Percentiles rank a stretch among this genome's conserved stretches.
These are phyloP conservation scores for Digitaria exilis DNA, from an alignment of 202 grass and related monocot species.

Conservation along the genomic window DNA sequence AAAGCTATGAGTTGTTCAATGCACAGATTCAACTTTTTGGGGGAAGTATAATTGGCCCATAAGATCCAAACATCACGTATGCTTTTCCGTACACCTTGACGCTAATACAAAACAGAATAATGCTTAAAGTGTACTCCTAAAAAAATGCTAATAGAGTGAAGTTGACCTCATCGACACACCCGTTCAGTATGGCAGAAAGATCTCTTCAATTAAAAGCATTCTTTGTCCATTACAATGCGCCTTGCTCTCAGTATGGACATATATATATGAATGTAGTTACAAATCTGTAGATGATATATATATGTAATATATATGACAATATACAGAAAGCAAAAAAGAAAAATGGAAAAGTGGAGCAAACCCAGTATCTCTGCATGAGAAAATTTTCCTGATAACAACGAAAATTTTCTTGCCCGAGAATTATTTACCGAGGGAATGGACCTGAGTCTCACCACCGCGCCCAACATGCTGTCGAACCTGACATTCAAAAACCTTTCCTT, in stretches of 20 bases:
- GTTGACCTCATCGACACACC: background rate
- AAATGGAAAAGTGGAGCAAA: slow-evolving; percentile 39
- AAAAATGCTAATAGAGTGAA: background rate
- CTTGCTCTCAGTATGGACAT: slow-evolving; percentile 48
- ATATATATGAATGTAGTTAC: slow-evolving; percentile 47
- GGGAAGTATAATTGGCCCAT: background rate
- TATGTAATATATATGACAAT: slow-evolving; percentile 51
- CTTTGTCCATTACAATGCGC: slow-evolving; percentile 42
- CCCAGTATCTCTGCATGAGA: slow-evolving; percentile 45
- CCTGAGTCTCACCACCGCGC: slow-evolving; percentile 19
- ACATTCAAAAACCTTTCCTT: slow-evolving; percentile 56
- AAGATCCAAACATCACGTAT: background rate
- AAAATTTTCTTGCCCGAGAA: slow-evolving; percentile 46
- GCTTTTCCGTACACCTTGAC: background rate
- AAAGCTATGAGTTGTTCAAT: background rate
- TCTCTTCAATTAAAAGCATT: slow-evolving; percentile 50
- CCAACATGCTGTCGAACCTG: slow-evolving; percentile 41
- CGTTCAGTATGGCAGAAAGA: slow-evolving; percentile 27
- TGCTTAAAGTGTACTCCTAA: background rate
- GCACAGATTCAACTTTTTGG: background rate
- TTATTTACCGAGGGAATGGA: slow-evolving; percentile 63
- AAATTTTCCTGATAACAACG: slow-evolving; percentile 24
- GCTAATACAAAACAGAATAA: background rate
- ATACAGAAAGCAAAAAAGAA: slow-evolving; percentile 39
- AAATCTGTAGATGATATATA: slow-evolving; percentile 49